Evolutionary conservation across 225 moss, liverwort and hornwort species (phyloP).

Genomic region (Pseudisothecium myosuroides): DNA sequence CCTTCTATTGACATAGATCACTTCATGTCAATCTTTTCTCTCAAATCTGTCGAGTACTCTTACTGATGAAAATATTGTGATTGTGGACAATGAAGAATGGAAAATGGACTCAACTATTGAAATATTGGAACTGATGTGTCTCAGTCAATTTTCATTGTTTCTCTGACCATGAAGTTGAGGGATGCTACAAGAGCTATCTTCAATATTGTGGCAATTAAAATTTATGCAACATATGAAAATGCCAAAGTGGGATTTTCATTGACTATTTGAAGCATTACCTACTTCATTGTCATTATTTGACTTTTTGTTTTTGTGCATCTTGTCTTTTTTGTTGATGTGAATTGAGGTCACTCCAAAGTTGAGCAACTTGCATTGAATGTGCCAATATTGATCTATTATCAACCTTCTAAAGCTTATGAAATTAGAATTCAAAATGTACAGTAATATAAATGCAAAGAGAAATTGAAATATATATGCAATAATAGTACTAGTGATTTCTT

Average conservation of each 20-base stretch:
- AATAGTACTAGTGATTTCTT: neutral
- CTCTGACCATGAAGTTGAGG: neutral
- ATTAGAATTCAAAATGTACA: neutral
- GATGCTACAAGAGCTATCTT: neutral
- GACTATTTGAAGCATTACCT: neutral
- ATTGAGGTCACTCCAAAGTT: neutral
- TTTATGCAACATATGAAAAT: neutral
- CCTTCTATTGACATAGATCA: neutral
- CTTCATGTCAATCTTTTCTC: neutral
- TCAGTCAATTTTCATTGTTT: neutral
- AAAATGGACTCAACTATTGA: neutral
- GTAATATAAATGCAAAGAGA: neutral
- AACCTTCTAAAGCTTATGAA: neutral
- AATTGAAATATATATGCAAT: neutral
- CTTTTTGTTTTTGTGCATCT: neutral
- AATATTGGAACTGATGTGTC: neutral
- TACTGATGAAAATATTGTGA: neutral
- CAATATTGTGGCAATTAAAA: neutral
- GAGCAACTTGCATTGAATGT: neutral
- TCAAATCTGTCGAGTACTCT: neutral
- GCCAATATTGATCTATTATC: neutral
- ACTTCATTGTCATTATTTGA: neutral
- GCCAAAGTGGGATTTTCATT: neutral
- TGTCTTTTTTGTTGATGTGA: neutral
- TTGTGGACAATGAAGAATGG: neutral